Evolutionary conservation across 768 basidiomycete species (phyloP).

Genomic region (Hortiboletus flavorubellus): DNA sequence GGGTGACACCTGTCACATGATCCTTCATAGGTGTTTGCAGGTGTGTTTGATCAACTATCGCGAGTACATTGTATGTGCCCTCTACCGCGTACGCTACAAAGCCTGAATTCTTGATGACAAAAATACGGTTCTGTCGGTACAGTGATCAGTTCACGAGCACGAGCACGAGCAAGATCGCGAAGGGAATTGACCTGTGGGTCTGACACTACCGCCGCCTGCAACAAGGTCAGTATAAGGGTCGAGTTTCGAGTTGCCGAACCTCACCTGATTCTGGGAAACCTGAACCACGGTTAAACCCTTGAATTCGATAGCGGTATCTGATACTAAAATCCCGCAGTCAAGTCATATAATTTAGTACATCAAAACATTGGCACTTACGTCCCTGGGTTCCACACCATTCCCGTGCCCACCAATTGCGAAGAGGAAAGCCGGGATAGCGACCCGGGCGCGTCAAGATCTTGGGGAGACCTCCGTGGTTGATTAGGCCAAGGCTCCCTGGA

Average conservation of each 20-base stretch:
- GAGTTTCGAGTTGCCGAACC: background rate
- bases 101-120: slow-evolving; percentile 75
- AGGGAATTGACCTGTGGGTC: slow-evolving; percentile 51
- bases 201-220: slow-evolving; percentile 63
- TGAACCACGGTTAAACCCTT: slow-evolving; percentile 81
- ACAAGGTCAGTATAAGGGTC: background rate
- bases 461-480: slow-evolving; percentile 80
- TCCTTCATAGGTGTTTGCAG: slow-evolving; percentile 59
- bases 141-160: background rate
- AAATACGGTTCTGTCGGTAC: slow-evolving; percentile 55
- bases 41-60: slow-evolving; percentile 84
- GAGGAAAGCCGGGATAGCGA: slow-evolving; percentile 71
- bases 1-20: slow-evolving; percentile 51
- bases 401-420: slow-evolving; percentile 85
- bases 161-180: background rate
- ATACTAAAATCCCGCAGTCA: slow-evolving; percentile 43
- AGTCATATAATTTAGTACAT: background rate
- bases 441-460: slow-evolving; percentile 73
- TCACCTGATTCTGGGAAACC: slow-evolving; percentile 76
- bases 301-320: slow-evolving; percentile 80
- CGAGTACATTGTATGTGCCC: slow-evolving; percentile 75
- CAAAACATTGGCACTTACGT: slow-evolving; percentile 40
- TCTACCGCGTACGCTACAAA: slow-evolving; percentile 76
- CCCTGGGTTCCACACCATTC: slow-evolving; percentile 67
- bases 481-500: slow-evolving; percentile 70